Conservation (phyloP, 208 protist genomes). For the Strigomonas culicis region DNA sequence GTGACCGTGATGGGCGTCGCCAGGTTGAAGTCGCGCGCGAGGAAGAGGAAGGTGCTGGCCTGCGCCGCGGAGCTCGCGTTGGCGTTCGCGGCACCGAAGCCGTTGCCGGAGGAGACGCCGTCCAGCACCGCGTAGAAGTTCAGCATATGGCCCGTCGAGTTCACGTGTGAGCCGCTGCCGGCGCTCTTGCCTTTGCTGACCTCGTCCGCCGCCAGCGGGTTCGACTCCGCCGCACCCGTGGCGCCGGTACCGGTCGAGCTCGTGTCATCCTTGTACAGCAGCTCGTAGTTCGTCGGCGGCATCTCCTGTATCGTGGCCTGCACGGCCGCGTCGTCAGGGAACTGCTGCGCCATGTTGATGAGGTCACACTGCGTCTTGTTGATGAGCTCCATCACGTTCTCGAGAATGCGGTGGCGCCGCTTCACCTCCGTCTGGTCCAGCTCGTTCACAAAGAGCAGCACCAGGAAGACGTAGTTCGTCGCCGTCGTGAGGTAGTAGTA, state of each 20-base stretch:
- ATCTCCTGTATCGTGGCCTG: neutral
- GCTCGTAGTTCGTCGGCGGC: neutral
- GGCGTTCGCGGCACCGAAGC: too few species aligned
- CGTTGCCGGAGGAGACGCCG: neutral
- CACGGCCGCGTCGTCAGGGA: neutral
- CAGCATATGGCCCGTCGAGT: too few species aligned
- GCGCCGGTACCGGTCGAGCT: neutral
- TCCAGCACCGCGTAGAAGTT: neutral
- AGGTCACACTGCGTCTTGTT: slow-evolving; percentile 1
- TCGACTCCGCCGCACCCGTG: neutral
- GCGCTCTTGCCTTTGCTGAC: neutral
- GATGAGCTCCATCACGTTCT: slow-evolving; percentile 7
- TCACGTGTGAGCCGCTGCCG: neutral
- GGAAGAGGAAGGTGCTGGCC: slow-evolving; percentile 17
- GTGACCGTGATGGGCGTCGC: slow-evolving; percentile 13
- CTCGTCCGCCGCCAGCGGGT: neutral
- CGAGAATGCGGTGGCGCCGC: neutral
- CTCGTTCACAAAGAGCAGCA: slow-evolving; percentile 8
- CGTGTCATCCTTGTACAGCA: neutral
- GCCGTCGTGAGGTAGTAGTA: slow-evolving; percentile 15
- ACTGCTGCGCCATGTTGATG: neutral
- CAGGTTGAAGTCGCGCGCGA: slow-evolving; percentile 17
- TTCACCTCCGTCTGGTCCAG: slow-evolving; percentile 9
- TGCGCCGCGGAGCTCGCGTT: too few species aligned
- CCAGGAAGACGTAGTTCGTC: slow-evolving; percentile 14